A percentile compares a stretch with the other conserved stretches of the same genome.
These are phyloP conservation scores for Zygosaccharomyces sapae DNA, from an alignment of 1,139 yeast species.

Conservation along the genomic window DNA sequence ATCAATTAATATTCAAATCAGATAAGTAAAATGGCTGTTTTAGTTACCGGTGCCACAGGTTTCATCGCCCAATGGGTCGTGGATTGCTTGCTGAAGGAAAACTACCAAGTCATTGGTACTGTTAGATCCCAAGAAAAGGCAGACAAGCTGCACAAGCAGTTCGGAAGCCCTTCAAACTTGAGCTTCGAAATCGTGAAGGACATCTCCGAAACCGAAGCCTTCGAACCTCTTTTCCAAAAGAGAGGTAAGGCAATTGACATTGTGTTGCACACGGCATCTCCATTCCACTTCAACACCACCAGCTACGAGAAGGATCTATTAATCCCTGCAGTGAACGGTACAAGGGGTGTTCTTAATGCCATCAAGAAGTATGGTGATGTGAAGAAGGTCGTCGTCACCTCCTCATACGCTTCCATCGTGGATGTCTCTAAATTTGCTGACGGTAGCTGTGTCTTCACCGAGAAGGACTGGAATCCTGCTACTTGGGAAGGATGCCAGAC, in stretches of 20 bases:
- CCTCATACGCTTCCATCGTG: conserved; percentile 50
- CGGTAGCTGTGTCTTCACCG: conserved; percentile 46
- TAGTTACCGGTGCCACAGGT: conserved; percentile 50
- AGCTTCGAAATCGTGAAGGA: conserved; percentile 38
- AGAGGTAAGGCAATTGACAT: conserved; percentile 34
- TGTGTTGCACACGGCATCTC: conserved; percentile 45
- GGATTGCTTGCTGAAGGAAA: conserved; percentile 26
- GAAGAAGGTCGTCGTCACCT: conserved; percentile 41
- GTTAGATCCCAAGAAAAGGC: conserved; percentile 38
- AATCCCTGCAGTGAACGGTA: conserved; percentile 49
- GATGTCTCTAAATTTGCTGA: conserved; percentile 45
- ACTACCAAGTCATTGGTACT: conserved; percentile 38
- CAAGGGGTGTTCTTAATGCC: conserved; percentile 41
- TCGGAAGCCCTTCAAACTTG: conserved; percentile 31
- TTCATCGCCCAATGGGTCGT: conserved; percentile 47
- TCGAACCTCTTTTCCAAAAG: conserved; percentile 35
- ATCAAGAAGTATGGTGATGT: conserved; percentile 45
- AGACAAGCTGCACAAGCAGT: conserved; percentile 23
- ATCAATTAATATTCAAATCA: not conserved
- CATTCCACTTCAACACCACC: conserved; percentile 34
- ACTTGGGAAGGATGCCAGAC: conserved; percentile 36
- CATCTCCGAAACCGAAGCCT: conserved; percentile 36
- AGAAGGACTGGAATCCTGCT: conserved; percentile 41
- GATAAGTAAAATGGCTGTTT: conserved; percentile 26
- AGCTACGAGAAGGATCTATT: conserved; percentile 34